A percentile compares a stretch with the other conserved stretches of the same genome.
These are phyloP conservation scores for Stemphylium beticola DNA, from an alignment of 2,329 filamentous ascomycete species.

Conservation along the genomic window DNA sequence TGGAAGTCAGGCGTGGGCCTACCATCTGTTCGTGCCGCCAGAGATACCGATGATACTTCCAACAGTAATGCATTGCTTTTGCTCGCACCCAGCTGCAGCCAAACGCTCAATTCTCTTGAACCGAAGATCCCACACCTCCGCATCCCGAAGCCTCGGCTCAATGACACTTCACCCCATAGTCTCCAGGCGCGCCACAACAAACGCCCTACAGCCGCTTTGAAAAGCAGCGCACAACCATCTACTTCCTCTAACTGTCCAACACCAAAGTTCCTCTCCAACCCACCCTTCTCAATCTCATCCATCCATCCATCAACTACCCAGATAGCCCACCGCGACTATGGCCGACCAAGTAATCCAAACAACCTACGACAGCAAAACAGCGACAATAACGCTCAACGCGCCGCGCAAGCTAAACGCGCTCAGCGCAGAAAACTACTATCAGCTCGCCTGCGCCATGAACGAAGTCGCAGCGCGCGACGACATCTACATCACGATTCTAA, in stretches of 20 bases:
- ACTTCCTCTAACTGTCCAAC: no score
- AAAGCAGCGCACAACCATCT: no score
- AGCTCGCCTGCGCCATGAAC: slow-evolving; percentile 73
- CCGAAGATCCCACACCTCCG: background rate
- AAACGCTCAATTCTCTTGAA: no score
- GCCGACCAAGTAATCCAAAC: slow-evolving; percentile 60
- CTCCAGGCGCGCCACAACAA: background rate
- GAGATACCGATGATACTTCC: no score
- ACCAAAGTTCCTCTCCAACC: no score
- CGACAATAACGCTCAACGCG: slow-evolving; percentile 86
- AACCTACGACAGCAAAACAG: slow-evolving; percentile 71
- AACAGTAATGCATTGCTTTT: no score
- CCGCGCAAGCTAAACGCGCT: slow-evolving; percentile 88
- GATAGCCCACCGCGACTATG: slow-evolving; percentile 35
- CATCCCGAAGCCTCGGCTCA: background rate
- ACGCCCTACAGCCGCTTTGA: no score
- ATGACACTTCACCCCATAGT: no score
- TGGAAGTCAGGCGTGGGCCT: no score
- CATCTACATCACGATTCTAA: slow-evolving; percentile 82
- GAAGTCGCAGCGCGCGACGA: slow-evolving; percentile 81
- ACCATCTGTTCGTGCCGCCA: background rate
- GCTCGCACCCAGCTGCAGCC: no score
- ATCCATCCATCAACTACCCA: no score
- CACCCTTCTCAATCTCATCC: no score
- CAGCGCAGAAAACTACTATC: slow-evolving; percentile 74